Conservation (phyloP, 805 yeast species). For the Saccharomycopsis schoenii region DNA sequence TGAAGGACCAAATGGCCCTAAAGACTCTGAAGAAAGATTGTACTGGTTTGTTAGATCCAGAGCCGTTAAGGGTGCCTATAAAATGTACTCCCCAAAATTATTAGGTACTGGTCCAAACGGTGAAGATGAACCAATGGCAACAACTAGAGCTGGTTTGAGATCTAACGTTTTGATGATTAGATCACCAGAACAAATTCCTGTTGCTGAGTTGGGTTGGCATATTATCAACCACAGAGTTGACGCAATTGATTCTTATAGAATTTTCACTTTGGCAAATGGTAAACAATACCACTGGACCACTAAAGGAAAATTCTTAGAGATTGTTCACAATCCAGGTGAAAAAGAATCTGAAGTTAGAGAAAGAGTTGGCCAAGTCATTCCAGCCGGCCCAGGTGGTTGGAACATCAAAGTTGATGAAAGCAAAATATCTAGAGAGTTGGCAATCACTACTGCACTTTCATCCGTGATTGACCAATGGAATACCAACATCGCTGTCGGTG, state of each 20-base stretch:
- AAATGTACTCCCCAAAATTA: conserved; percentile 38
- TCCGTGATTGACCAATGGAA: conserved; percentile 63
- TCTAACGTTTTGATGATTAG: conserved; percentile 48
- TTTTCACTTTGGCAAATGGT: conserved; percentile 53
- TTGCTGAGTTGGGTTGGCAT: conserved; percentile 56
- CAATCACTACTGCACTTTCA: conserved; percentile 48
- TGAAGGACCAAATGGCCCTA: conserved; percentile 28
- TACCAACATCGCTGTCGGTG: conserved; percentile 51
- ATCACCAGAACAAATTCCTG: conserved; percentile 37
- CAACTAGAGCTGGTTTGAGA: conserved; percentile 49
- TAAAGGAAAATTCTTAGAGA: conserved; percentile 47
- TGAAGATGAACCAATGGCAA: conserved; percentile 48
- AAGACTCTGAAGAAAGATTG: conserved; percentile 34
- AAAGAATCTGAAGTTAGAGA: conserved; percentile 55
- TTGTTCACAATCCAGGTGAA: conserved; percentile 49
- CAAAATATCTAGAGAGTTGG: conserved; percentile 48
- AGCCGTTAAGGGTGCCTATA: conserved; percentile 58
- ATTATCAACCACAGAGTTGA: conserved; percentile 49
- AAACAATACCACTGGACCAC: conserved; percentile 56
- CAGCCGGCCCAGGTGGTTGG: conserved; percentile 47
- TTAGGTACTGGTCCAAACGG: conserved; percentile 36
- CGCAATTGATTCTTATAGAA: conserved; percentile 49
- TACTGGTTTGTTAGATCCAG: conserved; percentile 53
- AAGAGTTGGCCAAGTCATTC: conserved; percentile 48
- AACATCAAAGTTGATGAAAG: conserved; percentile 44